phyloP scores from a whole-genome alignment of 495 filamentous ascomycete genomes.

The Xylaria cubensis region DNA sequence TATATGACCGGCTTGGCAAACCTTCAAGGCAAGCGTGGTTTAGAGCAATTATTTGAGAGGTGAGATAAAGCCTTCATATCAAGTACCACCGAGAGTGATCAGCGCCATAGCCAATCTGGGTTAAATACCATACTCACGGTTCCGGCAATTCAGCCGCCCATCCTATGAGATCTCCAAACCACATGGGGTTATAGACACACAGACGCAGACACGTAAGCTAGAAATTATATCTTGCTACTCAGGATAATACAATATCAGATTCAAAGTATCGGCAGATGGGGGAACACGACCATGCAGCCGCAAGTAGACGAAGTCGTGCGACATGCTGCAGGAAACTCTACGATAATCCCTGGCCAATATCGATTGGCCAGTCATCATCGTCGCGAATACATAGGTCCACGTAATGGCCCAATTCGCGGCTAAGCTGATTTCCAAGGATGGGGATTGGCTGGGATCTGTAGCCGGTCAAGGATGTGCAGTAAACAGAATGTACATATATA shows the following conservation, averaged over 20 bases:
- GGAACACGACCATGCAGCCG: neutral
- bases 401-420: constrained; percentile 15
- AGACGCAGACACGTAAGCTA: neutral
- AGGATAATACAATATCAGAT: constrained; percentile 7
- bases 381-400: neutral
- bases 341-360: neutral
- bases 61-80: neutral
- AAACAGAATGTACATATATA: constrained; percentile 1
- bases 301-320: constrained; percentile 15
- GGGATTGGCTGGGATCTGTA: neutral
- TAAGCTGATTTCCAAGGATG: constrained; percentile 20
- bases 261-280: constrained; percentile 7
- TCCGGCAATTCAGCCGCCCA: constrained; percentile 21
- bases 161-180: neutral
- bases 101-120: constrained; percentile 14
- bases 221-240: neutral
- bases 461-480: neutral
- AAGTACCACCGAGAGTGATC: constrained; percentile 18
- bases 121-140: constrained; percentile 9
- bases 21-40: constrained; percentile 3
- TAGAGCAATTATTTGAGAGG: neutral
- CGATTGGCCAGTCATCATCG: constrained; percentile 12
- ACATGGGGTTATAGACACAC: neutral
- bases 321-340: neutral
- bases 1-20: neutral